Evolutionary conservation across 1,284 basidiomycete species (phyloP).

Genomic region (Phlebopus sp.): DNA sequence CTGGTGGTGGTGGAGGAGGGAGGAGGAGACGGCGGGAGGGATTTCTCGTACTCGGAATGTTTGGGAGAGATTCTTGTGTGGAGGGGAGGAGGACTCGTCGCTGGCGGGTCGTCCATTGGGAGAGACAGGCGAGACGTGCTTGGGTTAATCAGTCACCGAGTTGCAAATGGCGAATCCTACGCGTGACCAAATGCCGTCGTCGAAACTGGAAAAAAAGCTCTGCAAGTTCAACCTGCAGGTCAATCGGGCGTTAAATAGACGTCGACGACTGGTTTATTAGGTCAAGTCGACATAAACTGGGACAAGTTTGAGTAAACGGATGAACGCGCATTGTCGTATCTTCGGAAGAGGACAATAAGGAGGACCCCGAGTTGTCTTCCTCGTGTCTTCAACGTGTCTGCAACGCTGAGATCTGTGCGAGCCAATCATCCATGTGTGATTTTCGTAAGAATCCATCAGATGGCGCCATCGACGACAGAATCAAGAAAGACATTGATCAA

Average conservation of each 20-base stretch:
- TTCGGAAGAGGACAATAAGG: conserved; percentile 8
- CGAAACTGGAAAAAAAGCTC: no score
- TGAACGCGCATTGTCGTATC: neutral
- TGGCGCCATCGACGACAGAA: neutral
- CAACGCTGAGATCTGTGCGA: neutral
- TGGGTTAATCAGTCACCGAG: conserved; percentile 1
- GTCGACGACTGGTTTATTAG: no score
- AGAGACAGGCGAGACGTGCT: no score
- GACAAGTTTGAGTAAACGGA: no score
- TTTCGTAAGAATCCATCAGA: neutral
- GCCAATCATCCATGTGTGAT: neutral
- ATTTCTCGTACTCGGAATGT: conserved; percentile 13
- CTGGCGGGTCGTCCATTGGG: conserved; percentile 18
- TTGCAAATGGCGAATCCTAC: neutral
- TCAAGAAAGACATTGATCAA: no score
- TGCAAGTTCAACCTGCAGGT: no score
- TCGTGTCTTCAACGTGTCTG: neutral
- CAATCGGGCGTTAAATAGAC: no score
- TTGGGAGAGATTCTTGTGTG: conserved; percentile 7
- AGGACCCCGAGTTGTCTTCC: conserved; percentile 16
- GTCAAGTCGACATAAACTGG: no score
- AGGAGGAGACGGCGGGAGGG: conserved; percentile 24
- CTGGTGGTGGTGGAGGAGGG: conserved; percentile 4
- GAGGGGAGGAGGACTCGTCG: conserved; percentile 10
- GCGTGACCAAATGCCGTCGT: no score